Evolutionary conservation across 1,284 basidiomycete species (phyloP).

Genomic region (Apiotrichum brassicae): DNA sequence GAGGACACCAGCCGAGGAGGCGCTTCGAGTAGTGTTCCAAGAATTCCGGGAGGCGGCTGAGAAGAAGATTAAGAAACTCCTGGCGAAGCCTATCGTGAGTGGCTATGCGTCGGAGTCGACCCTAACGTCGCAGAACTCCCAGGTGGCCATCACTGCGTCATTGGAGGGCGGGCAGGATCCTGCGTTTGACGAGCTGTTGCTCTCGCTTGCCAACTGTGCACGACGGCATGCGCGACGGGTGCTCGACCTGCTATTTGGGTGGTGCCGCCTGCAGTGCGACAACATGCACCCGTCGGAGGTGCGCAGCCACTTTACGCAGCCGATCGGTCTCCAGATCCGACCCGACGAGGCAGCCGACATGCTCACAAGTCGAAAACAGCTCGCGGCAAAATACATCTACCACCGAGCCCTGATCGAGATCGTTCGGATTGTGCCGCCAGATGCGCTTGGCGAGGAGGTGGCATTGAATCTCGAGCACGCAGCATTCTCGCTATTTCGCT

Average conservation of each 20-base stretch:
- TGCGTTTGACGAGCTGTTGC: slow-evolving; percentile 71
- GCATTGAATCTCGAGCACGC: slow-evolving; percentile 74
- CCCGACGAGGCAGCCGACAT: slow-evolving; percentile 55
- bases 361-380: slow-evolving; percentile 64
- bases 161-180: slow-evolving; percentile 67
- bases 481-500: slow-evolving; percentile 76
- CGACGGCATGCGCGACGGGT: slow-evolving; percentile 77
- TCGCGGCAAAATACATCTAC: slow-evolving; percentile 79
- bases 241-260: slow-evolving; percentile 77
- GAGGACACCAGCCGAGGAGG: slow-evolving; percentile 72
- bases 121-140: slow-evolving; percentile 54
- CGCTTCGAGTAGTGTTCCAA: slow-evolving; percentile 76
- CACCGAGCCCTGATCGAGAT: slow-evolving; percentile 75
- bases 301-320: slow-evolving; percentile 32
- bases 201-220: slow-evolving; percentile 78
- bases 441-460: slow-evolving; percentile 66
- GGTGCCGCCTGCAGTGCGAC: slow-evolving; percentile 72
- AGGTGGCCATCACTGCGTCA: slow-evolving; percentile 58
- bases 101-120: background rate
- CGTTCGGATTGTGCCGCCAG: slow-evolving; percentile 63
- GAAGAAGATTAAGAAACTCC: slow-evolving; percentile 64
- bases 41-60: slow-evolving; percentile 73
- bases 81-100: slow-evolving; percentile 62
- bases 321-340: slow-evolving; percentile 34
- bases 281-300: slow-evolving; percentile 52